Base-by-base conservation (phyloP, 495 filamentous ascomycete genomes). In the Podospora comata region DNA sequence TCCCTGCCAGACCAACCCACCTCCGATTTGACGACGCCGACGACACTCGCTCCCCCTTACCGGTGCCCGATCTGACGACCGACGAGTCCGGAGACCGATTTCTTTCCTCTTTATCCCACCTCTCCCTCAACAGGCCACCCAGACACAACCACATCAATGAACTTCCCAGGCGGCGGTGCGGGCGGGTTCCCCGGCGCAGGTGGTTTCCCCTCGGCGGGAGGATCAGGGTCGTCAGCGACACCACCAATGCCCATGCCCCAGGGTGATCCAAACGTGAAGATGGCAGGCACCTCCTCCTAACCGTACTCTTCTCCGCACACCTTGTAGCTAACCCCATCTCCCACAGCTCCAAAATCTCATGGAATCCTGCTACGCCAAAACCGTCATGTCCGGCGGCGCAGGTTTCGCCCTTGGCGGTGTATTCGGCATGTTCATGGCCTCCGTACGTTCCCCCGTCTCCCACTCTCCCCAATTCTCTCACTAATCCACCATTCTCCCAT, bases 381-480 rank as follows among this genome's bases (percentile, higher is more conserved):
- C 91, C 15, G 89, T 85, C 65, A 86, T 97, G 60, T 87, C 91
- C 2, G 94, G 93, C 53, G 90, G 85, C 19, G 92, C 92, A 83
- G 94, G 94, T 13, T 97, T 97, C 74, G 94, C 87, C 30, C 87
- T 97, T 55, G 94, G 94, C 64, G 94, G 92, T 71, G 79, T 92
- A n/a, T 97, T 97, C 71, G 94, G 94, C 61, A 82, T 97, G 68
- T 97, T 97, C 79, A 97, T 97, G 92, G 92, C 94, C 65, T 91
- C 90, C 77, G 90, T 94, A 86, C 67, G 89, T 84, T 20, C 11
- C 48, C 34, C 44, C 27, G 26, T 32, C 23, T 34, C 53, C 26
- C 58, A 30, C 34, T 30, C 20, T 54, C 60, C 26, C 26, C 65
- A 32, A 9, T 61, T 27, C 20, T 39, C 26, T 23, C 23, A 9